phyloP scores from a whole-genome alignment of 345 rosid species.

The Euclidium syriacum region DNA sequence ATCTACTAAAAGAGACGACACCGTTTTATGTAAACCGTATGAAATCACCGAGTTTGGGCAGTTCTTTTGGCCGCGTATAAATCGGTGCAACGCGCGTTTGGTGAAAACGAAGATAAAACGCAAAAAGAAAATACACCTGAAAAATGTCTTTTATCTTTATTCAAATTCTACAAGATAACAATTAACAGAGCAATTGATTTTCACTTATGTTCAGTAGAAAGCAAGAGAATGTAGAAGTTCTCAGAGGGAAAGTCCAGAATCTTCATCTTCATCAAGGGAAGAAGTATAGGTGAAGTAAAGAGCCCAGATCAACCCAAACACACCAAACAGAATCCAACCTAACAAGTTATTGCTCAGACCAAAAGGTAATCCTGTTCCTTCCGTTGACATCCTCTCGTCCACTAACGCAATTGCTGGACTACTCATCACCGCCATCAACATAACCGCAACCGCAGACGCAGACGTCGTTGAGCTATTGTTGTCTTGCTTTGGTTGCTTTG shows the following conservation, averaged over 20 bases:
- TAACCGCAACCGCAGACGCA: conserved; percentile 43
- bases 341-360: conserved; percentile 88
- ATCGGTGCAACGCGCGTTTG: too few relatives aligned
- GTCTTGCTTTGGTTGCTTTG: background rate
- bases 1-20: too few relatives aligned
- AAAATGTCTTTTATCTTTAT: too few relatives aligned
- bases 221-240: background rate
- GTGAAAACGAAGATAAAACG: too few relatives aligned
- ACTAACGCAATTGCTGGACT: conserved; percentile 77
- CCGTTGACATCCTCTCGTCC: conserved; percentile 76
- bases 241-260: conserved; percentile 77
- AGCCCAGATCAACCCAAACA: conserved; percentile 71
- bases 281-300: conserved; percentile 55
- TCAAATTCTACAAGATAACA: background rate
- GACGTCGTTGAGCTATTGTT: conserved; percentile 5
- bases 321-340: conserved; percentile 75
- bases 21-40: too few relatives aligned
- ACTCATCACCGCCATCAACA: conserved; percentile 39
- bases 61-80: too few relatives aligned
- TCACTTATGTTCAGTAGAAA: background rate
- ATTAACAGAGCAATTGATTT: background rate
- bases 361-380: conserved; percentile 81
- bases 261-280: conserved; percentile 64
- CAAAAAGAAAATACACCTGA: too few relatives aligned
- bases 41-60: too few relatives aligned